phyloP scores from a whole-genome alignment of 2,329 filamentous ascomycete species.

The Thermoascus crustaceus region DNA sequence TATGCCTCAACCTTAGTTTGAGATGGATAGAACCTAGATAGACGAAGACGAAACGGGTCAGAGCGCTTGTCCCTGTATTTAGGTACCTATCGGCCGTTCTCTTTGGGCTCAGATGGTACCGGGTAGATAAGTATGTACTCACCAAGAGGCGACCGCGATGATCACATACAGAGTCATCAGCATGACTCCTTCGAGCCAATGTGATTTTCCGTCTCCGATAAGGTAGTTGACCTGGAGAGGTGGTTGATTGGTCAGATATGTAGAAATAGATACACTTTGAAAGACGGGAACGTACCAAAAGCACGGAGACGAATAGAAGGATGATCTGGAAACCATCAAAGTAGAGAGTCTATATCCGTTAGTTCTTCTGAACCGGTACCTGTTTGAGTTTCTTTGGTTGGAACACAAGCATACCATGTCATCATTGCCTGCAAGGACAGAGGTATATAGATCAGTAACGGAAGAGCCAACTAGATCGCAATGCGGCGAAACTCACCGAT shows the following conservation, averaged over 20 bases:
- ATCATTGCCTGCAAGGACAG: constrained; percentile 43
- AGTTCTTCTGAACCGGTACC: too few relatives aligned
- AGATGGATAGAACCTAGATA: neutral
- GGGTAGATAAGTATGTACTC: constrained; percentile 11
- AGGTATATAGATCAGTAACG: constrained; percentile 5
- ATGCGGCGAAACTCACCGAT: constrained; percentile 29
- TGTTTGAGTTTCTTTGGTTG: neutral
- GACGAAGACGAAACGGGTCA: neutral
- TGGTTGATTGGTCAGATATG: constrained; percentile 10
- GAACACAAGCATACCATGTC: constrained; percentile 41
- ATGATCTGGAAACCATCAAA: constrained; percentile 85
- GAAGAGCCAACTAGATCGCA: neutral
- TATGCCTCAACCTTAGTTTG: too few relatives aligned
- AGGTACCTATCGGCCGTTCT: too few relatives aligned
- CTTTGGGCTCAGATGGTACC: neutral
- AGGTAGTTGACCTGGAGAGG: constrained; percentile 54
- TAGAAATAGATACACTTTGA: neutral
- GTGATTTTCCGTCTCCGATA: constrained; percentile 52
- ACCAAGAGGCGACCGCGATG: constrained; percentile 54
- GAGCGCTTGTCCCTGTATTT: too few relatives aligned
- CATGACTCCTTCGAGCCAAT: constrained; percentile 54
- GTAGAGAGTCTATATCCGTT: constrained; percentile 50
- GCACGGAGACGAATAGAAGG: constrained; percentile 49
- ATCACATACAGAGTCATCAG: constrained; percentile 55
- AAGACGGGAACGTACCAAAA: constrained; percentile 26